A percentile compares a stretch with the other conserved stretches of the same genome.
phyloP scores from a whole-genome alignment of 148 eudicot genomes.

The Camellia sinensis region DNA sequence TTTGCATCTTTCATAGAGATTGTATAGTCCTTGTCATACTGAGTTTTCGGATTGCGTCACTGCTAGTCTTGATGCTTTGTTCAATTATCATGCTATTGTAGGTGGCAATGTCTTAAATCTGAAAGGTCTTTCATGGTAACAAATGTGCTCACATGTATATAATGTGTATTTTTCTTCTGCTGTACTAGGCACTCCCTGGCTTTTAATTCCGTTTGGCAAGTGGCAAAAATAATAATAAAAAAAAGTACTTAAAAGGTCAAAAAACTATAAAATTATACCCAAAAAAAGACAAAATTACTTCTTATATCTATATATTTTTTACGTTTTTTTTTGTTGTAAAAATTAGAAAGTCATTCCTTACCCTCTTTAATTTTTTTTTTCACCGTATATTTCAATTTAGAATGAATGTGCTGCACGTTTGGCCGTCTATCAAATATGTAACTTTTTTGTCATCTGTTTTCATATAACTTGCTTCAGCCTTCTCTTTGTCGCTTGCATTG shows the following conservation, averaged over 20 bases:
- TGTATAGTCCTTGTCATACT: not conserved
- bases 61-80: not conserved
- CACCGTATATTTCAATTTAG: not conserved
- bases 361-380: too few species aligned
- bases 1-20: not conserved
- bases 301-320: too few species aligned
- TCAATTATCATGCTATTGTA: not conserved
- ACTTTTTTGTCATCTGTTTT: not conserved
- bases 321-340: too few species aligned
- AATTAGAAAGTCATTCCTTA: too few species aligned
- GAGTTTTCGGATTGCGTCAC: not conserved
- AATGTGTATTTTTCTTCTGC: not conserved
- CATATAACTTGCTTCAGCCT: not conserved
- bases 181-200: not conserved
- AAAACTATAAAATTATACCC: too few species aligned
- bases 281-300: too few species aligned
- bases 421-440: not conserved
- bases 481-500: not conserved
- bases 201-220: too few species aligned
- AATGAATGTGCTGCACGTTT: not conserved
- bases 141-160: not conserved
- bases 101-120: not conserved
- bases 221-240: too few species aligned
- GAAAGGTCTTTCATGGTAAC: not conserved
- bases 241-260: too few species aligned